Evolutionary conservation across 2,329 filamentous ascomycete genomes (phyloP).

Genomic region (Thielaviopsis populi): DNA sequence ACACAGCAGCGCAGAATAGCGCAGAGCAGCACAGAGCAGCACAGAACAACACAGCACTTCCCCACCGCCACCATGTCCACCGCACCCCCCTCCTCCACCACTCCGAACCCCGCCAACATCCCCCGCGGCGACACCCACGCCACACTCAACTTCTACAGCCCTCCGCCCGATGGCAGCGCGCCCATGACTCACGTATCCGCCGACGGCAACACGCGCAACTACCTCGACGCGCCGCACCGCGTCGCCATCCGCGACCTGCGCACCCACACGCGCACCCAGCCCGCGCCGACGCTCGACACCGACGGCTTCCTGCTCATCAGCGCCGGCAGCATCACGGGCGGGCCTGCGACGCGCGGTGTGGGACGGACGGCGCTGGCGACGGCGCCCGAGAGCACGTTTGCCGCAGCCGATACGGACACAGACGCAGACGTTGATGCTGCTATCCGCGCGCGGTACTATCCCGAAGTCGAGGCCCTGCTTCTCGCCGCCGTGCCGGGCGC

Average conservation of each 20-base stretch:
- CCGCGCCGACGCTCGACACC: constrained; percentile 49
- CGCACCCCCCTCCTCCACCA: neutral
- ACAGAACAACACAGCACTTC: too few relatives aligned
- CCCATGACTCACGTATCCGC: constrained; percentile 49
- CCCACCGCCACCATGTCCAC: neutral
- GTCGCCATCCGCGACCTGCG: constrained; percentile 59
- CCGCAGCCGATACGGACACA: constrained; percentile 10
- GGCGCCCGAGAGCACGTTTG: constrained; percentile 44
- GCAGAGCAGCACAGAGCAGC: too few relatives aligned
- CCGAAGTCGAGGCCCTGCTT: constrained; percentile 62
- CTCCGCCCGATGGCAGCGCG: constrained; percentile 41
- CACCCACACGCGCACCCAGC: constrained; percentile 37
- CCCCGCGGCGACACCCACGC: constrained; percentile 47
- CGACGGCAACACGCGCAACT: constrained; percentile 48
- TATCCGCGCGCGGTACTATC: constrained; percentile 64
- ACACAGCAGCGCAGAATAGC: too few relatives aligned
- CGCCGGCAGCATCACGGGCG: constrained; percentile 23
- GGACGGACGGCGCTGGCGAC: constrained; percentile 26
- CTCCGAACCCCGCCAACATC: constrained; percentile 22
- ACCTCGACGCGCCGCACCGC: constrained; percentile 31
- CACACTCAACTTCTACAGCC: constrained; percentile 48
- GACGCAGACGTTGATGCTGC: constrained; percentile 43
- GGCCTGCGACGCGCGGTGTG: neutral
- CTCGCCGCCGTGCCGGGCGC: constrained; percentile 51
- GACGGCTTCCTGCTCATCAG: constrained; percentile 57